Evolutionary conservation across 73 alveolate genomes (phyloP).

Genomic region (Tetrahymena malaccensis): DNA sequence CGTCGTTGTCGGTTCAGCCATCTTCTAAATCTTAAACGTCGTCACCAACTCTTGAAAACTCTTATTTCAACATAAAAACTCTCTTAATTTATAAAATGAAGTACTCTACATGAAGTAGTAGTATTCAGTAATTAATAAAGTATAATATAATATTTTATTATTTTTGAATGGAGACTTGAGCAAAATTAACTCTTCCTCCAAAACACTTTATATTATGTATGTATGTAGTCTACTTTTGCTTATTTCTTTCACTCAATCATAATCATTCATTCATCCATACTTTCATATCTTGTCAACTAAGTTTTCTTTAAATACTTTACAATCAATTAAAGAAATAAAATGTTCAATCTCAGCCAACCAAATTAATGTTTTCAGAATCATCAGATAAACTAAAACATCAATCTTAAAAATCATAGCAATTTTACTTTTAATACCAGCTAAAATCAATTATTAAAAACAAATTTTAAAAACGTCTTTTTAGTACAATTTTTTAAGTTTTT

Average conservation of each 20-base stretch:
- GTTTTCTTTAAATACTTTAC: not conserved
- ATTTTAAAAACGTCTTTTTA: not conserved
- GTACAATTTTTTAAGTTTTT: too few relatives aligned
- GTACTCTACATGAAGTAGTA: not conserved
- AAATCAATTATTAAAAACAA: not conserved
- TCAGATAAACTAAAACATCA: not conserved
- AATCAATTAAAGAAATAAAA: not conserved
- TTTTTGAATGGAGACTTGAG: not conserved
- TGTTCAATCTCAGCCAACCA: not conserved
- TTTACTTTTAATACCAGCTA: not conserved
- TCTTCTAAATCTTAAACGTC: conserved; percentile 55
- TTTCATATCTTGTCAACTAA: not conserved
- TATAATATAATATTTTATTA: not conserved
- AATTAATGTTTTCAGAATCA: not conserved
- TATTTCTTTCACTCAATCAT: not conserved
- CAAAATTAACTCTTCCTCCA: not conserved
- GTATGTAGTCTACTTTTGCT: not conserved
- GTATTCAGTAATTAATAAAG: not conserved
- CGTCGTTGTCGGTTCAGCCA: conserved; percentile 74
- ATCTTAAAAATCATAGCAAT: not conserved
- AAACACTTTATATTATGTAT: not conserved
- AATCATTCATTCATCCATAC: not conserved
- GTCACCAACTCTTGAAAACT: conserved; percentile 5
- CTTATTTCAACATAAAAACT: not conserved
- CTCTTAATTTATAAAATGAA: not conserved